Evolutionary conservation across 805 yeast genomes (phyloP).

Genomic region (Limtongozyma cylindracea): DNA sequence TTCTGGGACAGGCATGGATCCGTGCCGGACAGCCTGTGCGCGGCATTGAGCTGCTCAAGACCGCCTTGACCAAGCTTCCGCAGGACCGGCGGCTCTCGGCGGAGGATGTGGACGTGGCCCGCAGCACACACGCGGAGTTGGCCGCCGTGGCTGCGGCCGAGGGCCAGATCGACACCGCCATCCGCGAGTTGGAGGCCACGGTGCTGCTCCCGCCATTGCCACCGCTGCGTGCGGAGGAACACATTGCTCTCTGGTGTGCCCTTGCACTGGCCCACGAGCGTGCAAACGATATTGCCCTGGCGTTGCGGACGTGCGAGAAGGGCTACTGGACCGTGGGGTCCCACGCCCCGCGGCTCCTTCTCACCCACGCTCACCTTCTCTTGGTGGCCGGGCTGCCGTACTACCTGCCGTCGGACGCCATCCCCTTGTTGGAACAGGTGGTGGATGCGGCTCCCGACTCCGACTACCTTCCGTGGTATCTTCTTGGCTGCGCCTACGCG

Average conservation of each 20-base stretch:
- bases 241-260: slow-evolving; percentile 25
- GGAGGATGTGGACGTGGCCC: slow-evolving; percentile 18
- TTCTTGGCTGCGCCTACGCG: slow-evolving; percentile 26
- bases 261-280: slow-evolving; percentile 23
- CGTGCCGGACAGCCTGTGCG: slow-evolving; percentile 16
- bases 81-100: slow-evolving; percentile 9
- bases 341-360: slow-evolving; percentile 15
- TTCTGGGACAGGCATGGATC: slow-evolving; percentile 21
- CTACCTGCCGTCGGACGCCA: slow-evolving; percentile 7
- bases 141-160: slow-evolving; percentile 28
- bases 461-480: slow-evolving; percentile 32
- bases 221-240: slow-evolving; percentile 16
- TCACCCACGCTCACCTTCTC: slow-evolving; percentile 23
- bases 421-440: slow-evolving; percentile 3
- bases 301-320: slow-evolving; percentile 21
- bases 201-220: slow-evolving; percentile 23
- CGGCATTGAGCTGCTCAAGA: slow-evolving; percentile 20
- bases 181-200: slow-evolving; percentile 21
- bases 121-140: slow-evolving; percentile 26
- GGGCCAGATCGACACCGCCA: slow-evolving; percentile 21
- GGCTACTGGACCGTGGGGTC: slow-evolving; percentile 19
- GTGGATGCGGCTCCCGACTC: slow-evolving; percentile 4
- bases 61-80: slow-evolving; percentile 14
- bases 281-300: slow-evolving; percentile 21
- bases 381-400: slow-evolving; percentile 8